Evolutionary conservation across 768 basidiomycete genomes (phyloP).

Genomic region (Termitomyces sp.): DNA sequence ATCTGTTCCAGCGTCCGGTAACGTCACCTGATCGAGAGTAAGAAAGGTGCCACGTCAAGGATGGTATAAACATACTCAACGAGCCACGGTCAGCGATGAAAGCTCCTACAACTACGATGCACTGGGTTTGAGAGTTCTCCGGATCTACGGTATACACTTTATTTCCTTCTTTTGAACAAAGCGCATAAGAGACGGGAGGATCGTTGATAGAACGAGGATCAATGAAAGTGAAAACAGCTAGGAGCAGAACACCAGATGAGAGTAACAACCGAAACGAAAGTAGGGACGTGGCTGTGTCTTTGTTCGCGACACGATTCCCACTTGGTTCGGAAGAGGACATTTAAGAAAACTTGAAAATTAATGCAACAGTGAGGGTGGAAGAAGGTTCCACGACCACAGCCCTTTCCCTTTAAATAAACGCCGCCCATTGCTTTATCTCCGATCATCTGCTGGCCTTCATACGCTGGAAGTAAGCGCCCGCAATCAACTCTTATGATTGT

Average conservation of each 20-base stretch:
- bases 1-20: conserved; percentile 31
- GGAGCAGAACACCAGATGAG: conserved; percentile 2
- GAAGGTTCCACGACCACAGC: neutral
- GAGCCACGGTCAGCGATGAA: conserved; percentile 50
- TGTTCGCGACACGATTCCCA: neutral
- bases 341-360: neutral
- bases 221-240: conserved; percentile 9
- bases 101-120: conserved; percentile 51
- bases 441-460: no score
- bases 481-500: no score
- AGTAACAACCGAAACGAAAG: conserved; percentile 1
- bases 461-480: neutral
- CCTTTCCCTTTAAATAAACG: neutral
- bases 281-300: neutral
- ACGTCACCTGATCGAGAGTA: conserved; percentile 32
- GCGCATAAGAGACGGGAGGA: conserved; percentile 34
- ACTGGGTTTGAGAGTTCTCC: conserved; percentile 46
- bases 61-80: conserved; percentile 36
- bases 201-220: conserved; percentile 1
- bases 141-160: conserved; percentile 67
- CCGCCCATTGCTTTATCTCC: neutral
- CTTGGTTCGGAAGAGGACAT: neutral
- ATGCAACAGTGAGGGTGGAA: neutral
- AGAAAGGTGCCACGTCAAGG: conserved; percentile 1
- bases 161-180: conserved; percentile 52